Base-by-base conservation (phyloP, 805 yeast genomes). In the Metschnikowia gelsemii region DNA sequence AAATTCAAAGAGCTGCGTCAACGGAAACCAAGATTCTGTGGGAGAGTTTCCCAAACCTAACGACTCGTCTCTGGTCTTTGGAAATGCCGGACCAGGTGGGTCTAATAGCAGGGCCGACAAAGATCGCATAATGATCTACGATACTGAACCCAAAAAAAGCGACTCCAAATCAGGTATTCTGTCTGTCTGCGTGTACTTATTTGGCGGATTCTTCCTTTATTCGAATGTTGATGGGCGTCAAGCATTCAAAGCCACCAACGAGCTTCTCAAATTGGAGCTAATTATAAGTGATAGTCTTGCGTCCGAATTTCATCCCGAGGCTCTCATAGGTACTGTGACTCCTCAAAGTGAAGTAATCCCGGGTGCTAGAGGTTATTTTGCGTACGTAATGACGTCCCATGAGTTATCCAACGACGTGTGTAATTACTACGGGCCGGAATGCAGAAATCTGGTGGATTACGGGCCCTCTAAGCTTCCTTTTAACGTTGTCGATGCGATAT, bases 341-440 rank as follows among this genome's bases (percentile, higher is more conserved):
- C 37, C 43, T 19, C 48, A 39, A 9, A 43, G 40, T 5, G 43
- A 31, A 4, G n/a, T 30, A 5, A 53, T 64, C 58, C 75, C 75
- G 0, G 38, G 56, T 2, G 66, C 71, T 4, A 49, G 75, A 49
- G 75, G 74, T 1, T 68, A 51, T 48, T 66, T 62, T 47, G 74
- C 74, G 0, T 54, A 43, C 32, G 42, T 63, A 2, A 49, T 70
- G 32, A 56, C 68, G 2, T 38, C 46, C 18, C 22, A 29, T 8
- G 31, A 18, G 6, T 35, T 40, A 17, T 9, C 45, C 23, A 35
- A 22, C 9, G 45, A 34, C 14, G 21, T 35, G 5, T 45, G 45
- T 24, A 17, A 45, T 16, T 5, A 31, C 4, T 16, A 21, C 26
- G 44, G 40, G 19, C 40, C 44, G 12, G 40, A 29, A 30, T 13